These are phyloP conservation scores for Hanseniaspora occidentalis DNA, from an alignment of 805 yeast genomes.

Conservation along the genomic window DNA sequence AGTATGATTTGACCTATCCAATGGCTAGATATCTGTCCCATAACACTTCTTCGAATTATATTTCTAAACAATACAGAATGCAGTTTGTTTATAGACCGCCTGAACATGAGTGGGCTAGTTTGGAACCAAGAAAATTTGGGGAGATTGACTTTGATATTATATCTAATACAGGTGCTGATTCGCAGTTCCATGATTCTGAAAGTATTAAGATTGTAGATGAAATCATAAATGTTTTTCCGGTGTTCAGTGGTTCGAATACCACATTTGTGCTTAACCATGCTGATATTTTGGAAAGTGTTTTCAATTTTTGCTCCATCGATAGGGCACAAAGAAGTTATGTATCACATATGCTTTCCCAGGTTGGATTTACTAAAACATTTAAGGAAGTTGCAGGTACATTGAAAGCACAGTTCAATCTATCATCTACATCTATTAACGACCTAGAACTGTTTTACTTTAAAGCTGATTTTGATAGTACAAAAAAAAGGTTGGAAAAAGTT, in stretches of 20 bases:
- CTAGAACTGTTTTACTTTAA: constrained; percentile 69
- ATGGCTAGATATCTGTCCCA: constrained; percentile 59
- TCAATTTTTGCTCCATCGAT: constrained; percentile 73
- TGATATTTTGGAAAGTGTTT: constrained; percentile 60
- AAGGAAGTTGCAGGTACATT: constrained; percentile 45
- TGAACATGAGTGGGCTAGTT: constrained; percentile 35
- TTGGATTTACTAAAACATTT: constrained; percentile 55
- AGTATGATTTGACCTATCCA: constrained; percentile 83
- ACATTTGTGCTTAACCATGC: constrained; percentile 65
- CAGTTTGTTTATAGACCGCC: constrained; percentile 74
- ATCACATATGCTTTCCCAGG: constrained; percentile 58
- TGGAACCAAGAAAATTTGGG: constrained; percentile 64
- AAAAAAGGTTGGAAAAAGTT: constrained; percentile 46
- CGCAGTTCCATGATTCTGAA: constrained; percentile 72
- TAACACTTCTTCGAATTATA: constrained; percentile 10
- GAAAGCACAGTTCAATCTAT: constrained; percentile 56
- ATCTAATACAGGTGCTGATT: constrained; percentile 34
- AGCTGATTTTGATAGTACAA: constrained; percentile 54
- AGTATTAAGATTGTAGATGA: constrained; percentile 74
- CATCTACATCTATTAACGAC: constrained; percentile 74
- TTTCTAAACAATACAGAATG: constrained; percentile 51
- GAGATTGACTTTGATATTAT: constrained; percentile 83
- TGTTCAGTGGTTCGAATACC: constrained; percentile 44
- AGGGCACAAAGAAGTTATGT: constrained; percentile 62
- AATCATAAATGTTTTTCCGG: constrained; percentile 51